Evolutionary conservation across 805 yeast genomes (phyloP).

Genomic region (Schwanniomyces yamadae): DNA sequence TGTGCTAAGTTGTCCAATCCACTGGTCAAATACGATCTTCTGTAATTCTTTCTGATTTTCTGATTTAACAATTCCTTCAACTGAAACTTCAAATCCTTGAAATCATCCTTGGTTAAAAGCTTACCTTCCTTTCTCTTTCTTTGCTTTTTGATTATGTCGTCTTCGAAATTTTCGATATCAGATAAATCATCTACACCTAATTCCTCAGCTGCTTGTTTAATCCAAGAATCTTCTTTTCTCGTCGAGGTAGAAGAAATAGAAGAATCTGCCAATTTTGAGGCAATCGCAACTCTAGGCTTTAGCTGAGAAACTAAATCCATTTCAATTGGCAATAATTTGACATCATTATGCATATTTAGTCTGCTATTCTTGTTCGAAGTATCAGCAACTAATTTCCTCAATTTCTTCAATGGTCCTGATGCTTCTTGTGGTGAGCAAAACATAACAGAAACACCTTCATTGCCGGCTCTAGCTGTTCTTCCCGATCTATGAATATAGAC

Average conservation of each 20-base stretch:
- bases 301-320: constrained; percentile 68
- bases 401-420: constrained; percentile 77
- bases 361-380: constrained; percentile 19
- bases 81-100: constrained; percentile 47
- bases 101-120: constrained; percentile 48
- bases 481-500: constrained; percentile 95
- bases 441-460: constrained; percentile 92
- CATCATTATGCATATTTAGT: constrained; percentile 45
- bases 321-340: constrained; percentile 74
- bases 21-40: constrained; percentile 77
- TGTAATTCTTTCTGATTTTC: constrained; percentile 60
- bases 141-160: constrained; percentile 62
- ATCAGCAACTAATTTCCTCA: constrained; percentile 56
- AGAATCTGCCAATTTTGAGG: constrained; percentile 75
- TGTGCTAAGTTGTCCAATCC: constrained; percentile 79
- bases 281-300: constrained; percentile 63
- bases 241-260: constrained; percentile 58
- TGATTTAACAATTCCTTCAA: constrained; percentile 50
- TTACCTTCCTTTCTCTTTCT: constrained; percentile 47
- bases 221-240: constrained; percentile 75
- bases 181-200: constrained; percentile 73
- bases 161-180: constrained; percentile 63
- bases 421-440: constrained; percentile 93
- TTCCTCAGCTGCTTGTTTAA: constrained; percentile 88
- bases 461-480: constrained; percentile 96